These are phyloP conservation scores for Colletotrichum ledebouriae DNA, from an alignment of 2,329 filamentous ascomycete genomes.

Conservation along the genomic window DNA sequence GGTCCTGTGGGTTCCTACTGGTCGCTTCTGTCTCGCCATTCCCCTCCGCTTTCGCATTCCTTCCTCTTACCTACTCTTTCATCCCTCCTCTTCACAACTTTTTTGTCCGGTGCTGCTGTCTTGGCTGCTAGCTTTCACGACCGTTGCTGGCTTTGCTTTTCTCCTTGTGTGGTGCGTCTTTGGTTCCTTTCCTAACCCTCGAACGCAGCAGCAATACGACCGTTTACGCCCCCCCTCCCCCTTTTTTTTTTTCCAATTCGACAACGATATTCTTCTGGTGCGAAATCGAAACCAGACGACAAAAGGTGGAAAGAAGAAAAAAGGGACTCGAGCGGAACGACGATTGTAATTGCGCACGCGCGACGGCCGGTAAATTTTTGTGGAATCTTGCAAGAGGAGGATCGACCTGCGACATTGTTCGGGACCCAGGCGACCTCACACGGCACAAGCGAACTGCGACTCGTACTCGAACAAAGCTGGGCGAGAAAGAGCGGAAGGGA, in stretches of 20 bases:
- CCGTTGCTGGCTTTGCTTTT: neutral
- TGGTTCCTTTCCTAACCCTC: constrained; percentile 6
- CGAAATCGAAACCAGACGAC: neutral
- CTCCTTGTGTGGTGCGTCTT: constrained; percentile 10
- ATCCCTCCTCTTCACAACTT: constrained; percentile 5
- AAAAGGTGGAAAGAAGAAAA: neutral
- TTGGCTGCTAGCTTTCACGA: constrained; percentile 10
- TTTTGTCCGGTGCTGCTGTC: neutral
- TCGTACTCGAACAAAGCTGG: constrained; percentile 8
- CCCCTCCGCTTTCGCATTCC: constrained; percentile 14
- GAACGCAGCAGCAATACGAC: neutral
- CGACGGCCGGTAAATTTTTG: constrained; percentile 16
- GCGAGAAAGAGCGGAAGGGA: neutral
- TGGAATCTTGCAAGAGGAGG: constrained; percentile 39
- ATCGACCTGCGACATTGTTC: constrained; percentile 31
- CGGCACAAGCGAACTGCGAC: constrained; percentile 8
- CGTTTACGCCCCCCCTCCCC: neutral
- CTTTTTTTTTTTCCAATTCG: neutral
- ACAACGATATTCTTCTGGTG: constrained; percentile 8
- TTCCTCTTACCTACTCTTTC: constrained; percentile 2
- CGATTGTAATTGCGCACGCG: constrained; percentile 25
- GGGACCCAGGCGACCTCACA: neutral
- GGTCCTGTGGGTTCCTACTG: neutral
- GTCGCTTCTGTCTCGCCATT: constrained; percentile 20
- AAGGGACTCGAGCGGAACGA: neutral